Percentiles rank a stretch among this genome's conserved stretches.
Evolutionary conservation across 1,284 basidiomycete genomes (phyloP).

Genomic region (Papiliotrema nemorosa): DNA sequence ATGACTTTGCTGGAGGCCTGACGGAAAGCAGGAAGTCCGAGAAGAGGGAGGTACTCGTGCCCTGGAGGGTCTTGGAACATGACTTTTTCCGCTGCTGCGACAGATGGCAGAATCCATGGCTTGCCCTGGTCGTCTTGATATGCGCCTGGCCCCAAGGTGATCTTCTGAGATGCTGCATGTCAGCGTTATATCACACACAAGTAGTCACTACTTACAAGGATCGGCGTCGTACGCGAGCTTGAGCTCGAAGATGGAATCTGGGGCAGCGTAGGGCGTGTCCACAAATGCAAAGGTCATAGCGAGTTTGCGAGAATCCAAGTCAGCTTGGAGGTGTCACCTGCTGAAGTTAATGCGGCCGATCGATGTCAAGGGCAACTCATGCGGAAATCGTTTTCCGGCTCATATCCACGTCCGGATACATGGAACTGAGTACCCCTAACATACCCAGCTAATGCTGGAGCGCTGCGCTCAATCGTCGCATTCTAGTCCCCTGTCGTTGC

Average conservation of each 20-base stretch:
- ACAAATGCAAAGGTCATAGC: background rate
- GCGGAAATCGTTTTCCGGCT: no score
- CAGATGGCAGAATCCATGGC: conserved; percentile 51
- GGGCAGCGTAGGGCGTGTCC: background rate
- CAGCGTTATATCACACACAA: background rate
- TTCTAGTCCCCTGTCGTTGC: no score
- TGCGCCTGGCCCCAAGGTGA: conserved; percentile 71
- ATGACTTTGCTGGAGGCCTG: conserved; percentile 75
- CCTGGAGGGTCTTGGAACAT: conserved; percentile 55
- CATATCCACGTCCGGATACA: no score
- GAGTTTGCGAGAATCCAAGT: no score
- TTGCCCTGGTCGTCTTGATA: conserved; percentile 50
- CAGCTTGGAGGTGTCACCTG: no score
- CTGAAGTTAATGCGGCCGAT: no score
- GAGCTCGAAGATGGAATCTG: conserved; percentile 1
- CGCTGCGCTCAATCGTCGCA: no score
- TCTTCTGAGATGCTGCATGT: conserved; percentile 62
- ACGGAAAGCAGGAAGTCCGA: conserved; percentile 78
- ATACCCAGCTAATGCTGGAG: no score
- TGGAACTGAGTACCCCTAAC: no score
- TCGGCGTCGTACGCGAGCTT: background rate
- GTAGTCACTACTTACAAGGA: background rate
- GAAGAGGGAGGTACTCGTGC: conserved; percentile 93
- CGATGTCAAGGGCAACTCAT: no score
- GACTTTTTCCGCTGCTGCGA: conserved; percentile 53